Evolutionary conservation across 2,329 filamentous ascomycete species (phyloP).

Genomic region (Chrysosphaeria jannelii): DNA sequence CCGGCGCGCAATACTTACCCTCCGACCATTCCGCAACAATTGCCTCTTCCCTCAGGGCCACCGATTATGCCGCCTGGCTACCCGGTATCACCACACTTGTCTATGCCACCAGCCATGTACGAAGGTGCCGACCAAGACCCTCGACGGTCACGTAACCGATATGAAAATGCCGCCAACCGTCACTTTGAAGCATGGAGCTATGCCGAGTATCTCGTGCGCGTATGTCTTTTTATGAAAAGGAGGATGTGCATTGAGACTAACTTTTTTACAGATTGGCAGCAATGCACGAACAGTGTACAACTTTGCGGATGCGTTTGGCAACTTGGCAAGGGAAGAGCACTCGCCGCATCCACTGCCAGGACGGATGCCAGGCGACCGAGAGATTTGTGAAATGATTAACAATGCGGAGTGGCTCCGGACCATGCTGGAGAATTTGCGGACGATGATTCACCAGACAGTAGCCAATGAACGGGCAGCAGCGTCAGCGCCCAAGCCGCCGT

Average conservation of each 20-base stretch:
- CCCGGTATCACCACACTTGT: no score
- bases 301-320: constrained; percentile 24
- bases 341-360: constrained; percentile 21
- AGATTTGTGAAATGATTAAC: constrained; percentile 22
- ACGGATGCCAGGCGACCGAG: constrained; percentile 22
- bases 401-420: constrained; percentile 20
- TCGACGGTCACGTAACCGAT: constrained; percentile 2
- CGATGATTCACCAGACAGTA: constrained; percentile 16
- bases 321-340: constrained; percentile 24
- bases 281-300: constrained; percentile 22
- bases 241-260: background rate
- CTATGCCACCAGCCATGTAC: no score
- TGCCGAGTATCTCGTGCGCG: constrained; percentile 18
- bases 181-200: constrained; percentile 24
- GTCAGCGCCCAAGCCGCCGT: constrained; percentile 8
- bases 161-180: constrained; percentile 9
- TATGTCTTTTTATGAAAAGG: constrained; percentile 9
- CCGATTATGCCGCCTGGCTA: no score
- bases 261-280: constrained; percentile 16
- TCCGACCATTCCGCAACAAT: no score
- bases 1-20: no score
- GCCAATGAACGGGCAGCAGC: background rate
- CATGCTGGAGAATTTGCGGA: constrained; percentile 22
- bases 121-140: constrained; percentile 11
- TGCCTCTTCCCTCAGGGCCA: no score